Evolutionary conservation across 169 alveolate genomes (phyloP).

Genomic region (Condylostoma magnum): DNA sequence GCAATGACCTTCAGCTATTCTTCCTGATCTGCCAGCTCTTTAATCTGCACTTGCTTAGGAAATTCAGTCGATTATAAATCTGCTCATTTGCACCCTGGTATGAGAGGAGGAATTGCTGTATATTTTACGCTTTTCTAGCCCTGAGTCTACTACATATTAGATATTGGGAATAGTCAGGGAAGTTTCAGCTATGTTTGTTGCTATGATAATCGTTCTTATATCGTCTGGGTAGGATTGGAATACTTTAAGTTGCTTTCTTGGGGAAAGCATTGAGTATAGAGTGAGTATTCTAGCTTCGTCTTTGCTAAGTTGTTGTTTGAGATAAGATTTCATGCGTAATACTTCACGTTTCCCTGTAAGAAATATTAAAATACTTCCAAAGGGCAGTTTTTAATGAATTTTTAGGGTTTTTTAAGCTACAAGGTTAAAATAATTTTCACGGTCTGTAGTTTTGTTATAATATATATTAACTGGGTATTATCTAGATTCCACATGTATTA

Average conservation of each 20-base stretch:
- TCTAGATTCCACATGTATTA: slow-evolving; percentile 87
- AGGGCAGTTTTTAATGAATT: slow-evolving; percentile 93
- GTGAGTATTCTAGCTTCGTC: slow-evolving; percentile 60
- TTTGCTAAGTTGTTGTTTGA: slow-evolving; percentile 67
- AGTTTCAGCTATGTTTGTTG: slow-evolving; percentile 99
- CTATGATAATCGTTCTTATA: slow-evolving; percentile 92
- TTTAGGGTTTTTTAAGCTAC: slow-evolving; percentile 87
- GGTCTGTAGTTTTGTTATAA: slow-evolving; percentile 79
- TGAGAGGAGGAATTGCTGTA: too few relatives aligned
- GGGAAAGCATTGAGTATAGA: slow-evolving; percentile 88
- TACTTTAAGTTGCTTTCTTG: slow-evolving; percentile 77
- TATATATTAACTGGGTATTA: slow-evolving; percentile 89
- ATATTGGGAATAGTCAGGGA: slow-evolving; percentile 96
- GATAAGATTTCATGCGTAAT: slow-evolving; percentile 73
- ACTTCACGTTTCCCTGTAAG: slow-evolving; percentile 96
- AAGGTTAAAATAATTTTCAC: slow-evolving; percentile 84
- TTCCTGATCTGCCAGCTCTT: slow-evolving; percentile 99
- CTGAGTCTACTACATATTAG: slow-evolving; percentile 94
- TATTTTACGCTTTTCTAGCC: slow-evolving; percentile 93
- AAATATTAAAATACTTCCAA: slow-evolving; percentile 98
- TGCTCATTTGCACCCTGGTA: slow-evolving; percentile 84
- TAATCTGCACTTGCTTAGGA: slow-evolving; percentile 93
- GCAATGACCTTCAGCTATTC: slow-evolving; percentile 98
- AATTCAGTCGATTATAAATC: slow-evolving; percentile 86
- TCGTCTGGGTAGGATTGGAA: slow-evolving; percentile 85